Evolutionary conservation across 345 rosid species (phyloP).

Genomic region (Salix viminalis): DNA sequence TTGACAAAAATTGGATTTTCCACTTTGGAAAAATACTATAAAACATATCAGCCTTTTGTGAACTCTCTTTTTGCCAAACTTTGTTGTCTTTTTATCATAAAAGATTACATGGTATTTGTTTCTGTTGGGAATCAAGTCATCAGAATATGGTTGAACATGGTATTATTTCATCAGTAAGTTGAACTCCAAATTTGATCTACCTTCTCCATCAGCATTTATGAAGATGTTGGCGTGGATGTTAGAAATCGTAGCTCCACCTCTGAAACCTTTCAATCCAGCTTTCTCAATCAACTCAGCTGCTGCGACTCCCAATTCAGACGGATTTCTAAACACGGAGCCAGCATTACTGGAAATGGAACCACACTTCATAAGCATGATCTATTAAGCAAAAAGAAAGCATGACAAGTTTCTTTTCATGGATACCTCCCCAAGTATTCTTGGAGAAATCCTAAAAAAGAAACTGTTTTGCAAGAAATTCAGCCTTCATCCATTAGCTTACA

Average conservation of each 20-base stretch:
- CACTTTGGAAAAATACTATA: background rate
- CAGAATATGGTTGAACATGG: constrained; percentile 21
- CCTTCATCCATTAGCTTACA: too few relatives aligned
- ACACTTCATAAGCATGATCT: background rate
- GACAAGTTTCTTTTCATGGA: background rate
- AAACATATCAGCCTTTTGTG: background rate
- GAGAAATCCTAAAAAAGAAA: too few relatives aligned
- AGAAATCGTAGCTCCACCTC: background rate
- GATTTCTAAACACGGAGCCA: background rate
- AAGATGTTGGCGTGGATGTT: background rate
- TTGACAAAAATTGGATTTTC: background rate
- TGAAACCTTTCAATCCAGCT: background rate
- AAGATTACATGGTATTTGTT: background rate
- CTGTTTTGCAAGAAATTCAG: too few relatives aligned
- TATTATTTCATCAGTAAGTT: constrained; percentile 26
- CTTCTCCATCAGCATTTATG: background rate
- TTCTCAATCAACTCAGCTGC: background rate
- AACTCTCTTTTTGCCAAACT: background rate
- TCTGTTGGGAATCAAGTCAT: background rate
- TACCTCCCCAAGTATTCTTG: background rate
- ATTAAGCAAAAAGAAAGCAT: background rate
- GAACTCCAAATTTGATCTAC: constrained; percentile 13
- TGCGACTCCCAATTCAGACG: background rate
- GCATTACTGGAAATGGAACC: background rate
- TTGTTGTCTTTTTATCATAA: background rate